Evolutionary conservation across 1,139 yeast genomes (phyloP), one percentile per base, ranked within the genome.

Genomic region (Suhomyces panamericanus): DNA sequence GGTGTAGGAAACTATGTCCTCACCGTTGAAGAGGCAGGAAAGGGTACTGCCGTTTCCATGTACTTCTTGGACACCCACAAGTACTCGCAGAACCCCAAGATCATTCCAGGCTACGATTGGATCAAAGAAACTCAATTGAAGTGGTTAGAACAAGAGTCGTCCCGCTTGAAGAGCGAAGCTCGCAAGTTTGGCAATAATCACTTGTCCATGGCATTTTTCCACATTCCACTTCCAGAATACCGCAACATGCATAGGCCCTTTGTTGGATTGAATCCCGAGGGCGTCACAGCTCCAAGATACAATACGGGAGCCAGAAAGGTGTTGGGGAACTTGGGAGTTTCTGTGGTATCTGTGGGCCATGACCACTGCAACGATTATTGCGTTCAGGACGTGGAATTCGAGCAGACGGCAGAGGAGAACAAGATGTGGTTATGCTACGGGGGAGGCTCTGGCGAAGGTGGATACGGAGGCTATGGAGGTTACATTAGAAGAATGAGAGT

Each of bases 351-450:
- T 44, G 95, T 87, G 9, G 98, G 99, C 0, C 99, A 93, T 62
- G 98, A 93, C 59, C 98, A 93, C 60, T 87, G 89, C 54, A 93
- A 93, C 61, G 98, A 93, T 59, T 93, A 79, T 61, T 93, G 99
- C 63, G 66, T 87, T 35, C 66, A 71, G 43, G 85, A 83, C 51
- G 52, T 62, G 7, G 41, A 29, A 6, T 48, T 50, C 13, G 49
- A 48, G 8, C 50, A 59, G 14, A 59, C 62, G 13, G 51, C 52
- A 22, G 51, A 51, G 8, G 62, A 69, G 27, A 69, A 75, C 39
- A 73, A 76, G 37, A 67, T 88, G 30, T 88, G 96, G 96, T 68
- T 91, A 35, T 93, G 99, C 59, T 89, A 87, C 58, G 98, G 96
- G 2, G 99, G 99, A 33, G 96, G 85, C 0, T 75, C 78, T 2